Conservation (phyloP, 495 filamentous ascomycete species). For the Lasiosphaeria hispida region DNA sequence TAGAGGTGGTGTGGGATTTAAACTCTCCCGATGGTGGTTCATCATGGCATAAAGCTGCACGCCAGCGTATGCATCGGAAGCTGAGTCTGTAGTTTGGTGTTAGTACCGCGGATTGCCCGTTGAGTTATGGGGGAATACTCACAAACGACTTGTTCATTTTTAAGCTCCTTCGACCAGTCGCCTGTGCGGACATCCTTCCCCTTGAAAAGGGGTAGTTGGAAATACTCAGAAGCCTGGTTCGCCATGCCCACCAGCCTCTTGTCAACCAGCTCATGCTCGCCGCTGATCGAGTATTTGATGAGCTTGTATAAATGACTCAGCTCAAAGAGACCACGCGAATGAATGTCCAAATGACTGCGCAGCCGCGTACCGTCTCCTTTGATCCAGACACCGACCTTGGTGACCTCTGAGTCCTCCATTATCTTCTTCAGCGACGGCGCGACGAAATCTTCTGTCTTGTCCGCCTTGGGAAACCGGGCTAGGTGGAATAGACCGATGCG, state of each 20-base stretch:
- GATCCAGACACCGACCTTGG: slow-evolving; percentile 76
- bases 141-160: slow-evolving; percentile 70
- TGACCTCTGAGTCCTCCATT: slow-evolving; percentile 65
- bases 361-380: slow-evolving; percentile 72
- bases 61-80: slow-evolving; percentile 78
- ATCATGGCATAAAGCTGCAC: slow-evolving; percentile 69
- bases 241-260: slow-evolving; percentile 64
- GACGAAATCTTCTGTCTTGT: slow-evolving; percentile 58
- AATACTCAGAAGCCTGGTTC: slow-evolving; percentile 64
- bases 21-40: slow-evolving; percentile 59
- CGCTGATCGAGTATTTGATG: slow-evolving; percentile 56
- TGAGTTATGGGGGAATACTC: slow-evolving; percentile 27
- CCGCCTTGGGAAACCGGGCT: slow-evolving; percentile 55
- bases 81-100: slow-evolving; percentile 59
- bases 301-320: slow-evolving; percentile 77
- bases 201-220: slow-evolving; percentile 77
- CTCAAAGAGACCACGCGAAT: slow-evolving; percentile 68
- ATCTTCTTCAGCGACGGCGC: slow-evolving; percentile 66
- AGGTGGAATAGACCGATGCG: slow-evolving; percentile 84
- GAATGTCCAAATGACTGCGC: slow-evolving; percentile 59
- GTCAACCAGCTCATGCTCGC: slow-evolving; percentile 55
- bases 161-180: slow-evolving; percentile 65
- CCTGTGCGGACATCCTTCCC: slow-evolving; percentile 62
- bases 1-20: slow-evolving; percentile 67
- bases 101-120: background rate